Evolutionary conservation across 106 monocot genomes (phyloP).

Genomic region (Dendrobium chrysotoxum): DNA sequence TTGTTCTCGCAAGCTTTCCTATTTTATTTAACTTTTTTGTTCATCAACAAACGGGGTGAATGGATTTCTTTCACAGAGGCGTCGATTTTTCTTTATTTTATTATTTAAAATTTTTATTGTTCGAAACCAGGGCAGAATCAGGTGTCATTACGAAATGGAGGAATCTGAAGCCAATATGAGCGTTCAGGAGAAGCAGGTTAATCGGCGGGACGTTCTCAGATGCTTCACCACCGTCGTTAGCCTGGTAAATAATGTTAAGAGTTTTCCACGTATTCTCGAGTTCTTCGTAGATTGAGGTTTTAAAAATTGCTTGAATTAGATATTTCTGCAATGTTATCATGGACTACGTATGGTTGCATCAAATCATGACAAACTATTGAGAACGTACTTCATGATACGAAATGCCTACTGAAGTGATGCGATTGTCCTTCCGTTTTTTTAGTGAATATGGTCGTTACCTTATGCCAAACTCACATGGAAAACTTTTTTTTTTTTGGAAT

Average conservation of each 20-base stretch:
- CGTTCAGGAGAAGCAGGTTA: not conserved
- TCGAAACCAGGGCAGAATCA: not conserved
- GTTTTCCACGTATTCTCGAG: not conserved
- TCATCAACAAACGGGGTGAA: not conserved
- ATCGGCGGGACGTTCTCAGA: conserved; percentile 1
- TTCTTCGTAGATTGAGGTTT: not conserved
- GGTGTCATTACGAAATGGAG: not conserved
- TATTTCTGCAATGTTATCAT: not conserved
- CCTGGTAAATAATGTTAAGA: not conserved
- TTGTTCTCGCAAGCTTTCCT: too few species aligned
- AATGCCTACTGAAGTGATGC: not conserved
- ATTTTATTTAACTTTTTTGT: not conserved
- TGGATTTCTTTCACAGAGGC: not conserved
- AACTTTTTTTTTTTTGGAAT: too few species aligned
- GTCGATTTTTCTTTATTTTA: too few species aligned
- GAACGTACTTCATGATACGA: not conserved
- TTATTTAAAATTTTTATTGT: not conserved
- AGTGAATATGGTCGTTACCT: too few species aligned
- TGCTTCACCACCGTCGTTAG: not conserved
- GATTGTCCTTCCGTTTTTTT: not conserved
- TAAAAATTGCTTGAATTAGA: not conserved
- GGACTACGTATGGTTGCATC: not conserved
- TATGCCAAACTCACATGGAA: too few species aligned
- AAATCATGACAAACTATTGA: not conserved
- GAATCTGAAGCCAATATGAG: not conserved